phyloP scores from a whole-genome alignment of 1,139 yeast species.

The Pichia sp. region DNA sequence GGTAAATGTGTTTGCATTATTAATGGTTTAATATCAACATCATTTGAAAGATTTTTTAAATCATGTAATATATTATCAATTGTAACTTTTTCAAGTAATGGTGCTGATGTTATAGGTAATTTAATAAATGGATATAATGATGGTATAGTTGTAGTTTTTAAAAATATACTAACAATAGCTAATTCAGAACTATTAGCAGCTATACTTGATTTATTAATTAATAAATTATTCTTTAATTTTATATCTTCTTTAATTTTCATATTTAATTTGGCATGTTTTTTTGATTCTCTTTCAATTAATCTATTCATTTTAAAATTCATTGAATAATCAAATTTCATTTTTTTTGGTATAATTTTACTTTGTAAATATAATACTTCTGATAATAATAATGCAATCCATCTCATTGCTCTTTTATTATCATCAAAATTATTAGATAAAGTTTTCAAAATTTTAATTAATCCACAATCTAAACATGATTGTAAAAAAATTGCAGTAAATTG shows the following conservation, averaged over 20 bases:
- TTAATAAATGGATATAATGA: conserved; percentile 4
- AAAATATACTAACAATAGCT: conserved; percentile 2
- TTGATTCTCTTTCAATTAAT: conserved; percentile 24
- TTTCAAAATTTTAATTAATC: conserved; percentile 46
- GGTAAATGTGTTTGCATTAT: conserved; percentile 65
- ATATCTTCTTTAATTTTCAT: conserved; percentile 1
- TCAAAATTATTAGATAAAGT: conserved; percentile 34
- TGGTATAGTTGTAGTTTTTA: conserved; percentile 8
- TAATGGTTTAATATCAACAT: conserved; percentile 59
- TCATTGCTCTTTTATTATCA: conserved; percentile 38
- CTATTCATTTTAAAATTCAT: conserved; percentile 25
- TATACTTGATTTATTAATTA: conserved; percentile 1
- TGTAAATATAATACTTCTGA: conserved; percentile 58
- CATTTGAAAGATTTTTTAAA: conserved; percentile 29
- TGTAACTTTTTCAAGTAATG: conserved; percentile 4
- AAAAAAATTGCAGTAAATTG: conserved; percentile 63
- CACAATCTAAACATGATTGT: conserved; percentile 49
- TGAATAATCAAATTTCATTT: conserved; percentile 14
- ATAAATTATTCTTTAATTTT: not conserved
- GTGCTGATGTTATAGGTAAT: not conserved
- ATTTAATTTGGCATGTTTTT: conserved; percentile 20
- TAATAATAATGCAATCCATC: conserved; percentile 58
- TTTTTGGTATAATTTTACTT: conserved; percentile 46
- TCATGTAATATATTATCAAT: not conserved
- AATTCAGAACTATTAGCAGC: not conserved